These are phyloP conservation scores for Ottelia alismoides DNA, from an alignment of 106 monocot species.

Conservation along the genomic window DNA sequence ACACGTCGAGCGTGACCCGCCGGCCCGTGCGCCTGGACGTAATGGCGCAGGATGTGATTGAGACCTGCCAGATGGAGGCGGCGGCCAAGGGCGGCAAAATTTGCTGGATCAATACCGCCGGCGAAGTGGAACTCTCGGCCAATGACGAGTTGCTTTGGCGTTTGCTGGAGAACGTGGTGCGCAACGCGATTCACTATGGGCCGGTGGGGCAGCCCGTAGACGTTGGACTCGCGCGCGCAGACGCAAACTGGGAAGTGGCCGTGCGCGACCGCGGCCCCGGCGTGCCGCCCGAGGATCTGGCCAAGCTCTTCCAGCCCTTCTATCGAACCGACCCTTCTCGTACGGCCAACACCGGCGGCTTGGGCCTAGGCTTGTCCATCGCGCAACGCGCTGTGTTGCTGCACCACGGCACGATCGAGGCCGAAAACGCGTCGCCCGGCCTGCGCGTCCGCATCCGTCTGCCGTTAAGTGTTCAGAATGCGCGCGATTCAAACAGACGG, in stretches of 20 bases:
- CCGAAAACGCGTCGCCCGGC: too few species aligned
- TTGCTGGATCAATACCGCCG: not conserved
- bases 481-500: too few species aligned
- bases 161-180: not conserved
- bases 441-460: not conserved
- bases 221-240: not conserved
- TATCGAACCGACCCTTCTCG: not conserved
- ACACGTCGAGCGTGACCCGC: too few species aligned
- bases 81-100: too few species aligned
- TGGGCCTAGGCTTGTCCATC: not conserved
- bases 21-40: not conserved
- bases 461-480: too few species aligned
- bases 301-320: not conserved
- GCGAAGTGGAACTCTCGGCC: not conserved
- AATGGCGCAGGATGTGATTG: not conserved
- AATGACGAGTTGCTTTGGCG: not conserved
- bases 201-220: not conserved
- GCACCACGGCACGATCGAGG: not conserved
- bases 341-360: not conserved
- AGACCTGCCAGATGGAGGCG: not conserved
- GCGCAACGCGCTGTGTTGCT: too few species aligned
- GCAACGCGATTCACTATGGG: not conserved
- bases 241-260: not conserved
- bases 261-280: not conserved
- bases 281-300: not conserved